Conservation (phyloP, 2,329 filamentous ascomycete genomes). For the Xylaria sp. region DNA sequence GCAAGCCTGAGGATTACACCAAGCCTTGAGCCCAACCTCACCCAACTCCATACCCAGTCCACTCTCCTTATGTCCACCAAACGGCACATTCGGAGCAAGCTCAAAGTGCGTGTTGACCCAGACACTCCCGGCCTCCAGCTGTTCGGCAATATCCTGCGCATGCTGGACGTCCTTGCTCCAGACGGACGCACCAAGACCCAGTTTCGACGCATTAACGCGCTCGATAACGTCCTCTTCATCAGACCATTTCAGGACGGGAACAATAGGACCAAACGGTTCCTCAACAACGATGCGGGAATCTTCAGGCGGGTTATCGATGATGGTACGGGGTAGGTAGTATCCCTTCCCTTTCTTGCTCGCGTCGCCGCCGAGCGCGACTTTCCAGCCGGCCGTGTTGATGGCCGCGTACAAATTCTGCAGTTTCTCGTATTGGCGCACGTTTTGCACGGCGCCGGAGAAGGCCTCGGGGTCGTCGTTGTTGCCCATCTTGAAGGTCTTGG, state of each 20-base stretch:
- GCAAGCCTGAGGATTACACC: slow-evolving; percentile 25
- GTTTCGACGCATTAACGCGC: slow-evolving; percentile 43
- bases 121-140: neutral
- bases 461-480: neutral
- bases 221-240: slow-evolving; percentile 41
- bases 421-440: slow-evolving; percentile 23
- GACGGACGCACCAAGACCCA: slow-evolving; percentile 48
- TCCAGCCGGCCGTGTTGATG: slow-evolving; percentile 3
- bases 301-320: slow-evolving; percentile 26
- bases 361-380: neutral
- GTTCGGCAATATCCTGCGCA: neutral
- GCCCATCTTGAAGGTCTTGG: slow-evolving; percentile 12
- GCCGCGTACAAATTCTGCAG: slow-evolving; percentile 23
- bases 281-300: slow-evolving; percentile 21
- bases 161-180: slow-evolving; percentile 39
- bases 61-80: slow-evolving; percentile 48
- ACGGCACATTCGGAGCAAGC: slow-evolving; percentile 35
- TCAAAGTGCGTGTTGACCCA: slow-evolving; percentile 38
- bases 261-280: slow-evolving; percentile 33
- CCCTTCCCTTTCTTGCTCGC: slow-evolving; percentile 1
- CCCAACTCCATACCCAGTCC: slow-evolving; percentile 46
- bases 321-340: slow-evolving; percentile 19
- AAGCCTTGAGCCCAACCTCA: slow-evolving; percentile 33
- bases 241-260: slow-evolving; percentile 39
- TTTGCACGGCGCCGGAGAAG: slow-evolving; percentile 19